Percentiles rank a stretch among this genome's conserved stretches.
phyloP scores from a whole-genome alignment of 106 monocot genomes.

The Apostasia shenzhenica region DNA sequence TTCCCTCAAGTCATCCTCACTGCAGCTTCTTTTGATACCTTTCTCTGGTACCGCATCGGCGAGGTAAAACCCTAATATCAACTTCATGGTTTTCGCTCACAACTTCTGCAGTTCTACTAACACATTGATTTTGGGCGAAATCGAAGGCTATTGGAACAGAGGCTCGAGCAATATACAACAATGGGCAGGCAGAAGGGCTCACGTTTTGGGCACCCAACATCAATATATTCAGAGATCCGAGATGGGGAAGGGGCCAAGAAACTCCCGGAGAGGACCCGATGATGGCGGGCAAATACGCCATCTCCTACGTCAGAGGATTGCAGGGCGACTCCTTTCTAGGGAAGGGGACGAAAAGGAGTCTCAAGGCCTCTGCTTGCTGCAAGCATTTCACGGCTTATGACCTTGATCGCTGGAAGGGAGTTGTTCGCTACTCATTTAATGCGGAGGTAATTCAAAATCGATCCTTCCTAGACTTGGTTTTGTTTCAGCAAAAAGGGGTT shows the following conservation, averaged over 20 bases:
- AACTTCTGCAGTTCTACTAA: not conserved
- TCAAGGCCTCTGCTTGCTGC: conserved; percentile 84
- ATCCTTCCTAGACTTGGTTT: not conserved
- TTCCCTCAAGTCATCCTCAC: conserved; percentile 93
- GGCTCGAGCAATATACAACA: conserved; percentile 76
- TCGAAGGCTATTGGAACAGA: conserved; percentile 63
- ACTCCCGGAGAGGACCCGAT: conserved; percentile 87
- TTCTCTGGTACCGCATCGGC: conserved; percentile 81
- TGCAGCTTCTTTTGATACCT: conserved; percentile 73
- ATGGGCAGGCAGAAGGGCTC: conserved; percentile 66
- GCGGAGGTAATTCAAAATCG: conserved; percentile 27
- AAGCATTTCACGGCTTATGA: conserved; percentile 88
- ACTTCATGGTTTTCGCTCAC: no score
- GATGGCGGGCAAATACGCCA: conserved; percentile 50
- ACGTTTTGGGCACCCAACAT: conserved; percentile 91
- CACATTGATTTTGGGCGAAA: no score
- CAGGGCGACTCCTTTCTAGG: conserved; percentile 54
- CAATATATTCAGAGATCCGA: conserved; percentile 83
- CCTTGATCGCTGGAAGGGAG: conserved; percentile 64
- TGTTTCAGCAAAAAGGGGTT: not conserved
- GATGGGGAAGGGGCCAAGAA: conserved; percentile 96
- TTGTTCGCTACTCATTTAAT: conserved; percentile 43
- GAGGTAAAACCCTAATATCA: conserved; percentile 26
- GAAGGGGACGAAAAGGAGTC: conserved; percentile 13
- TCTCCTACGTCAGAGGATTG: conserved; percentile 68